Evolutionary conservation across 768 basidiomycete species (phyloP), one percentile per base, ranked within the genome.

Genomic region (Hysterangium stoloniferum): DNA sequence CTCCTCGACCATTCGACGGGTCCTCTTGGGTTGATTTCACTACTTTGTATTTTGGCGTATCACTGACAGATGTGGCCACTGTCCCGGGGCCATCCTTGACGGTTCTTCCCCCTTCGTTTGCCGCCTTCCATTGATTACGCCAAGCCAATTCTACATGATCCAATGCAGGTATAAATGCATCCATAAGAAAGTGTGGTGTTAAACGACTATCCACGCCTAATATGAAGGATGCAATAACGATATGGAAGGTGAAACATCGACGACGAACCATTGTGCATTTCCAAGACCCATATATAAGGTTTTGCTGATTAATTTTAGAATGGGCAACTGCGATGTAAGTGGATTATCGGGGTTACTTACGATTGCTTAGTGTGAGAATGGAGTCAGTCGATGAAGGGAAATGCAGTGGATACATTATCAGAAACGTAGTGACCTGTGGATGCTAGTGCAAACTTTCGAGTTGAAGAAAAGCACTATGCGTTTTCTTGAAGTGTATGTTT

Each of bases 211-310:
- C 57, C 17, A 20, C 20, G 13, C 44, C 44, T 45, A 6, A 15
- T 29, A 22, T 11, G 8, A 41, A 8, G 38, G 8, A 12, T 8
- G 8, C 20, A 20, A 9, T 11, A 12, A 41, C 20, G 20, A 20
- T 41, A 12, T n/a, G n/a, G 38, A 41, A 11, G 42, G 27, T 34
- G 11, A 34, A 34, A 34, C 11, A 7, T 27, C 5, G 29, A 22
- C n/a, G n/a, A 27, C 13, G 17, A 49, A 27, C 57, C 57, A 42
- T 58, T 58, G 48, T 56, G 57, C 27, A 58, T 32, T 37, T 58
- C 57, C 7, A 58, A 17, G 11, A 51, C 34, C 55, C 55, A 58
- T 17, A 51, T n/a, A 24, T 41, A 17, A 11, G 46, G 36, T 17
- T n/a, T 31, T 22, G 53, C 53, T 48, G 29, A 6, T 33, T 27